phyloP scores from a whole-genome alignment of 2,329 filamentous ascomycete species.

The Annulohypoxylon truncatum region DNA sequence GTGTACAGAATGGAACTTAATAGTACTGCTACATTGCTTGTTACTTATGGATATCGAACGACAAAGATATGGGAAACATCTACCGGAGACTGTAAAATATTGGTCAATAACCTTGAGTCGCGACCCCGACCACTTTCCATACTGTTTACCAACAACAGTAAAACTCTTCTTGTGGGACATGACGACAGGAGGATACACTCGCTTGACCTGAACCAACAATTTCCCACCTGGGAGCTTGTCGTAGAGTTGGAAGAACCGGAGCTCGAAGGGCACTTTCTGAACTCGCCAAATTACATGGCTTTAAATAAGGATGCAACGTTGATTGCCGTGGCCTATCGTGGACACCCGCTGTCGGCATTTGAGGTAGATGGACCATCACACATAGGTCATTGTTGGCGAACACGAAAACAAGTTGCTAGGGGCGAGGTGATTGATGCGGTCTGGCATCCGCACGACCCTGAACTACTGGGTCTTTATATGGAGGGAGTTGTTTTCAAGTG shows the following conservation, averaged over 20 bases:
- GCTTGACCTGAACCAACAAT: conserved; percentile 32
- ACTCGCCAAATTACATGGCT: conserved; percentile 45
- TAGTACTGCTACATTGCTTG: conserved; percentile 38
- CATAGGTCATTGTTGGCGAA: conserved; percentile 48
- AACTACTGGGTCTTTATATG: conserved; percentile 50
- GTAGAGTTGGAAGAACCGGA: conserved; percentile 42
- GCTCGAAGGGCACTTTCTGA: conserved; percentile 44
- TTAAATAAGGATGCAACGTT: conserved; percentile 46
- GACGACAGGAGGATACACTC: conserved; percentile 43
- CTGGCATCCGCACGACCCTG: conserved; percentile 47
- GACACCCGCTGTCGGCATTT: conserved; percentile 49
- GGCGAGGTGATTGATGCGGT: conserved; percentile 44
- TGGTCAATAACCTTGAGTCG: conserved; percentile 40
- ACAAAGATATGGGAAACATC: conserved; percentile 46
- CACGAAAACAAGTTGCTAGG: conserved; percentile 17
- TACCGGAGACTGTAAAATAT: conserved; percentile 42
- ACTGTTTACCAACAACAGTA: conserved; percentile 35
- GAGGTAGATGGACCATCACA: conserved; percentile 43
- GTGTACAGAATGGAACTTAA: conserved; percentile 42
- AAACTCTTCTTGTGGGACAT: conserved; percentile 40
- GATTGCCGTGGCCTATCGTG: conserved; percentile 48
- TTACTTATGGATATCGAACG: conserved; percentile 47
- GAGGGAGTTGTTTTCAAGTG: conserved; percentile 53
- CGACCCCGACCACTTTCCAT: conserved; percentile 44
- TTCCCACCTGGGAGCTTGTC: conserved; percentile 37